These are phyloP conservation scores for Leccinellum albellum DNA, from an alignment of 768 basidiomycete genomes.

Conservation along the genomic window DNA sequence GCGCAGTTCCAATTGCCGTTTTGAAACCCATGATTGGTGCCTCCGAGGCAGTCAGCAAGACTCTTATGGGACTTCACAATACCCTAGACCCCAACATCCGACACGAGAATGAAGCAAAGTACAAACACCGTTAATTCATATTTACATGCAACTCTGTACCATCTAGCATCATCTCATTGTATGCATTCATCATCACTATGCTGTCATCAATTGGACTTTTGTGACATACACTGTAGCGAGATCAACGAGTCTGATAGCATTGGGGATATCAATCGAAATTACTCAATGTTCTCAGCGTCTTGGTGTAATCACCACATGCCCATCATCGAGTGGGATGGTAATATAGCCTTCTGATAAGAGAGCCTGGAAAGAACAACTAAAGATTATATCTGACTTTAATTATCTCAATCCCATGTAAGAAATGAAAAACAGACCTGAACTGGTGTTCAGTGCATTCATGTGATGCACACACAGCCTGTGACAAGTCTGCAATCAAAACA, in stretches of 20 bases:
- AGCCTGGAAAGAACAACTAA: constrained; percentile 19
- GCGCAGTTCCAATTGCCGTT: constrained; percentile 96
- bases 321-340: constrained; percentile 30
- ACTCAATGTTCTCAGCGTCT: constrained; percentile 9
- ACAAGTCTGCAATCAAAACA: constrained; percentile 14
- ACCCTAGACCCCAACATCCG: constrained; percentile 82
- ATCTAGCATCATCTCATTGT: constrained; percentile 15
- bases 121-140: constrained; percentile 68
- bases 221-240: background rate
- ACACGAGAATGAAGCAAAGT: constrained; percentile 87
- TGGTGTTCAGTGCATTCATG: constrained; percentile 17
- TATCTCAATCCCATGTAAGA: background rate
- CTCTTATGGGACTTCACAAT: constrained; percentile 89
- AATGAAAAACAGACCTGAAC: constrained; percentile 17
- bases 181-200: constrained; percentile 8
- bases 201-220: background rate
- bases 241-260: background rate
- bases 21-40: constrained; percentile 98
- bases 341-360: constrained; percentile 28
- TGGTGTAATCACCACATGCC: constrained; percentile 27
- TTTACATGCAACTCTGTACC: constrained; percentile 18
- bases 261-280: background rate
- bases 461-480: constrained; percentile 7
- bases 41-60: constrained; percentile 94
- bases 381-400: background rate